Conservation (phyloP, 768 basidiomycete species). For the Macrocybe gigantea region DNA sequence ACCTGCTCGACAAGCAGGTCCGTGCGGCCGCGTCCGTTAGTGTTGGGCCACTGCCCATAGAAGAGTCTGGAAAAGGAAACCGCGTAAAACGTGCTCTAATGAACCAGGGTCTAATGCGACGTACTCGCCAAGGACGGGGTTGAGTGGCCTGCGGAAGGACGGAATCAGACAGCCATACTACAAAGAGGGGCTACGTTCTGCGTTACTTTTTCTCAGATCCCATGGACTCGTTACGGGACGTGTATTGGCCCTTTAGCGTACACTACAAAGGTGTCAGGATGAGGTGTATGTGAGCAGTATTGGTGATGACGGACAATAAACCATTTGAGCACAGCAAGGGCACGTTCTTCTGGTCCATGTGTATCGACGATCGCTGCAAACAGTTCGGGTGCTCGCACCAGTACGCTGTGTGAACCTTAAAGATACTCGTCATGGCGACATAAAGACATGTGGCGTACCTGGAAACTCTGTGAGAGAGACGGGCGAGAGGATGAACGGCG, state of each 20-base stretch:
- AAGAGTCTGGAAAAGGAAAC: conserved; percentile 50
- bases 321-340: conserved; percentile 85
- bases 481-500: conserved; percentile 89
- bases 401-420: conserved; percentile 48
- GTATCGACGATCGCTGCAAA: conserved; percentile 86
- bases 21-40: conserved; percentile 70
- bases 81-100: background rate
- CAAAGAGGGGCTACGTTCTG: conserved; percentile 13
- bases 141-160: conserved; percentile 64
- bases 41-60: conserved; percentile 82
- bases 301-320: conserved; percentile 64
- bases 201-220: conserved; percentile 93
- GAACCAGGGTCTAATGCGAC: conserved; percentile 20
- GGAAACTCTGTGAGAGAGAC: conserved; percentile 91
- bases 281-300: background rate
- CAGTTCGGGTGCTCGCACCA: conserved; percentile 91
- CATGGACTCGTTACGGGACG: conserved; percentile 89
- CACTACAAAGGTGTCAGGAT: conserved; percentile 35
- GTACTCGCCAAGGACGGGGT: conserved; percentile 91
- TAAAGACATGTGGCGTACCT: conserved; percentile 37
- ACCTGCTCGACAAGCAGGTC: conserved; percentile 89
- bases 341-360: conserved; percentile 64
- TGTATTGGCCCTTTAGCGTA: conserved; percentile 94
- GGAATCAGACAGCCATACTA: background rate
- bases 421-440: conserved; percentile 1